phyloP scores from a whole-genome alignment of 345 rosid genomes.

The Pseudoturritis turrita region DNA sequence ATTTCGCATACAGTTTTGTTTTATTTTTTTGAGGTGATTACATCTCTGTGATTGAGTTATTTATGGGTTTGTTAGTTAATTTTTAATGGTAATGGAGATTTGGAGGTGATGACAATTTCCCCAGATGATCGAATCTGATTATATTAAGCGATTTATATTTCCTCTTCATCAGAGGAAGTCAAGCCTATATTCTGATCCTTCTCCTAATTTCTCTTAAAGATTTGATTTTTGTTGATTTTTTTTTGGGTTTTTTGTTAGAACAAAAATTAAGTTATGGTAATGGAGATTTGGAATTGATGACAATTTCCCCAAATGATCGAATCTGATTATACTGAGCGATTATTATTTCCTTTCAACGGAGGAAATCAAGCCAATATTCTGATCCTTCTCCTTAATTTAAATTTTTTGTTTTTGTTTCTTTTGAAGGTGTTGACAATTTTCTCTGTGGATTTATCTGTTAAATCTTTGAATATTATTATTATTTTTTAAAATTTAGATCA shows the following conservation, averaged over 20 bases:
- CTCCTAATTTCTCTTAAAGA: not conserved
- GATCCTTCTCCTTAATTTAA: slow-evolving; percentile 5
- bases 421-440: too few species aligned
- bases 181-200: slow-evolving; percentile 32
- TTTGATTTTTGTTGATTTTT: not conserved
- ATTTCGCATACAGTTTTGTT: not conserved
- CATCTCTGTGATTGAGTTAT: not conserved
- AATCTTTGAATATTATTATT: too few species aligned
- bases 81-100: not conserved
- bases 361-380: slow-evolving; percentile 31
- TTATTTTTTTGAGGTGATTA: too few species aligned
- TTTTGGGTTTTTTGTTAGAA: too few species aligned
- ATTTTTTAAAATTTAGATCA: too few species aligned
- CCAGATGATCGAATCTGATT: slow-evolving; percentile 35
- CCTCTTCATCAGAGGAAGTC: slow-evolving; percentile 21
- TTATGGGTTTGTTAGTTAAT: not conserved
- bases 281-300: not conserved
- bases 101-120: slow-evolving; percentile 38
- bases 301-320: not conserved
- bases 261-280: too few species aligned
- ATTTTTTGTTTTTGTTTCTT: not conserved
- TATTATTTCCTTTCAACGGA: slow-evolving; percentile 12
- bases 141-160: slow-evolving; percentile 21
- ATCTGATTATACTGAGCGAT: slow-evolving; percentile 28
- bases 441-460: too few species aligned